Evolutionary conservation across 352 stramenopile species (phyloP).

Genomic region (Phytophthora syringae): DNA sequence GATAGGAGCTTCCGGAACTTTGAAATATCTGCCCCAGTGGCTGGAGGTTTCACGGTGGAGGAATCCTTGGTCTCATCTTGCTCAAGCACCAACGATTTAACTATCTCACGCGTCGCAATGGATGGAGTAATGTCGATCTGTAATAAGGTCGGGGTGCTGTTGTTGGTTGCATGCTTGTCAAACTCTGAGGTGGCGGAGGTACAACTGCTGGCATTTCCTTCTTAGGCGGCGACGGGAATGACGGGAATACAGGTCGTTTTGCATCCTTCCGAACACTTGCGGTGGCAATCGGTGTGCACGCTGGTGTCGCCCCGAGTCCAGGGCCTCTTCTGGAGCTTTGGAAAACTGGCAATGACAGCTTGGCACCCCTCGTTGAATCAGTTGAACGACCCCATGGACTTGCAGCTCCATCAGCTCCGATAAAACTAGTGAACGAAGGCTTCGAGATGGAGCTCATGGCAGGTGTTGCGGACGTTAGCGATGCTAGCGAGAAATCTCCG

Average conservation of each 20-base stretch:
- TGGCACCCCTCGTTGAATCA: slow-evolving; percentile 33
- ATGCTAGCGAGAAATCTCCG: slow-evolving; percentile 35
- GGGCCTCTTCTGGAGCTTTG: slow-evolving; percentile 71
- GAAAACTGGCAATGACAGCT: slow-evolving; percentile 71
- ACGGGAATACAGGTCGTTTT: slow-evolving; percentile 67
- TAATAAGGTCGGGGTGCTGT: slow-evolving; percentile 25
- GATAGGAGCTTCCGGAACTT: slow-evolving; percentile 94
- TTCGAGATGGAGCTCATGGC: slow-evolving; percentile 29
- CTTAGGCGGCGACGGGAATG: slow-evolving; percentile 32
- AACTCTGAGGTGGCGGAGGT: neutral
- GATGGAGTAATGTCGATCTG: slow-evolving; percentile 21
- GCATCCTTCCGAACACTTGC: slow-evolving; percentile 76
- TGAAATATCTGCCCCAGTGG: slow-evolving; percentile 46
- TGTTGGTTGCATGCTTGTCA: neutral
- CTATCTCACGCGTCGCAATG: slow-evolving; percentile 7
- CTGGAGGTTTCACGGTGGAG: slow-evolving; percentile 7
- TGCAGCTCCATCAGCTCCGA: slow-evolving; percentile 19
- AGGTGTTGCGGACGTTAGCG: slow-evolving; percentile 26
- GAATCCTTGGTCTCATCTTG: neutral
- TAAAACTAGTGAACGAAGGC: slow-evolving; percentile 35
- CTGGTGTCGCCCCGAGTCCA: slow-evolving; percentile 60
- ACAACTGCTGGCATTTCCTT: slow-evolving; percentile 8
- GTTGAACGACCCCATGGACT: slow-evolving; percentile 15
- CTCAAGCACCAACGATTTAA: slow-evolving; percentile 27
- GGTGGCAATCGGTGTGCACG: slow-evolving; percentile 70